Conservation (phyloP, 306 rosid species). For the Corylus americana region DNA sequence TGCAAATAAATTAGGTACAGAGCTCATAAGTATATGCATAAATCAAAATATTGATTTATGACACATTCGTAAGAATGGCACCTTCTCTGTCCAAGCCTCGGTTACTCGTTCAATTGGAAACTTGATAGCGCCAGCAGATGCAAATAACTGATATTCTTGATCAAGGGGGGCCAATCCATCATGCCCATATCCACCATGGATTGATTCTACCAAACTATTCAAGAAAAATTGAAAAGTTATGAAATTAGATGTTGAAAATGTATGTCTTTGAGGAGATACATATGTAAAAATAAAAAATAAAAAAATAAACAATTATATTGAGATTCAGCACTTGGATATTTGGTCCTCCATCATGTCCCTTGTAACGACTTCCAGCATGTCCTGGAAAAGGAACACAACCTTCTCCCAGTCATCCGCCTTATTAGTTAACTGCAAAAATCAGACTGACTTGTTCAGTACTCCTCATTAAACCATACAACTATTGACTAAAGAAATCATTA, state of each 20-base stretch:
- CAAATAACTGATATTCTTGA: slow-evolving; percentile 80
- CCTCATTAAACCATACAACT: slow-evolving; percentile 21
- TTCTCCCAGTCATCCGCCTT: slow-evolving; percentile 70
- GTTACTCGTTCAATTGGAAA: slow-evolving; percentile 74
- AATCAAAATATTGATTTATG: not conserved
- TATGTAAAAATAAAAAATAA: no score
- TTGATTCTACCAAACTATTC: slow-evolving; percentile 72
- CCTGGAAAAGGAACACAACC: slow-evolving; percentile 93
- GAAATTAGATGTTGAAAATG: not conserved
- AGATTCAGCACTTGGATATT: slow-evolving; percentile 57
- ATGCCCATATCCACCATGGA: slow-evolving; percentile 64
- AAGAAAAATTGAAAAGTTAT: not conserved
- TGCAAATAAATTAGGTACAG: slow-evolving; percentile 31
- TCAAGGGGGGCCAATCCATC: slow-evolving; percentile 76
- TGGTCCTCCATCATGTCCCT: slow-evolving; percentile 95
- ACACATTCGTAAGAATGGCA: slow-evolving; percentile 22
- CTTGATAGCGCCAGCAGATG: slow-evolving; percentile 86
- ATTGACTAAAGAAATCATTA: not conserved
- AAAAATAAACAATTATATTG: not conserved
- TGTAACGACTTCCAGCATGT: slow-evolving; percentile 92
- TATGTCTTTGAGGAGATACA: not conserved
- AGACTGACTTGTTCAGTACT: slow-evolving; percentile 23
- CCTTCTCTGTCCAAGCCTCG: slow-evolving; percentile 96
- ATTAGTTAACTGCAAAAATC: slow-evolving; percentile 63
- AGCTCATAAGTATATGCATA: slow-evolving; percentile 10